Conservation (phyloP, 108 stramenopile genomes). For the Aurantiochytrium sp. region DNA sequence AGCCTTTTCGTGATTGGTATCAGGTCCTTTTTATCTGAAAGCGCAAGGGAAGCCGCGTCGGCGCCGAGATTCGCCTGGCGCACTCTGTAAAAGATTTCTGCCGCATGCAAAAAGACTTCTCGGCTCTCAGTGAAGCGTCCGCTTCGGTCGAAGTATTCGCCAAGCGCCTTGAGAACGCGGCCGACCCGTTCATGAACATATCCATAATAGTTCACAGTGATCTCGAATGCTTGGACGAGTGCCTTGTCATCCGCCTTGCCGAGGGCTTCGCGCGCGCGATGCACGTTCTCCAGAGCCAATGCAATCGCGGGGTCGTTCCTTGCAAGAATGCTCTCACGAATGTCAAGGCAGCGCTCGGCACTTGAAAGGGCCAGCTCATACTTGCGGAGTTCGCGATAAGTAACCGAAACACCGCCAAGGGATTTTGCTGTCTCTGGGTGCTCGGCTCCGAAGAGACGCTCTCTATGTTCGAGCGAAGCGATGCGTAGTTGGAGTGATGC, state of each 20-base stretch:
- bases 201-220: background rate
- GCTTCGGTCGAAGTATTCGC: background rate
- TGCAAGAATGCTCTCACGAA: background rate
- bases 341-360: background rate
- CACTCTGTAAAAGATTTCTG: background rate
- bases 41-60: background rate
- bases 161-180: background rate
- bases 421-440: background rate
- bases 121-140: background rate
- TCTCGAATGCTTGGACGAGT: background rate
- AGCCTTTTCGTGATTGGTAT: background rate
- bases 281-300: background rate
- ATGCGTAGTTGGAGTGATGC: background rate
- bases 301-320: background rate
- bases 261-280: background rate
- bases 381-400: background rate
- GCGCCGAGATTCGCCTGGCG: background rate
- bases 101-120: background rate
- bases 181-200: background rate
- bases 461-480: background rate
- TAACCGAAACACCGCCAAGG: background rate
- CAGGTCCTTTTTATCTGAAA: background rate
- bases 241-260: background rate
- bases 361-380: background rate
- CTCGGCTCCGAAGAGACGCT: background rate